Percentiles rank a stretch among this genome's conserved stretches.
Evolutionary conservation across 1,284 basidiomycete species (phyloP).

Genomic region (Moesziomyces antarcticus): DNA sequence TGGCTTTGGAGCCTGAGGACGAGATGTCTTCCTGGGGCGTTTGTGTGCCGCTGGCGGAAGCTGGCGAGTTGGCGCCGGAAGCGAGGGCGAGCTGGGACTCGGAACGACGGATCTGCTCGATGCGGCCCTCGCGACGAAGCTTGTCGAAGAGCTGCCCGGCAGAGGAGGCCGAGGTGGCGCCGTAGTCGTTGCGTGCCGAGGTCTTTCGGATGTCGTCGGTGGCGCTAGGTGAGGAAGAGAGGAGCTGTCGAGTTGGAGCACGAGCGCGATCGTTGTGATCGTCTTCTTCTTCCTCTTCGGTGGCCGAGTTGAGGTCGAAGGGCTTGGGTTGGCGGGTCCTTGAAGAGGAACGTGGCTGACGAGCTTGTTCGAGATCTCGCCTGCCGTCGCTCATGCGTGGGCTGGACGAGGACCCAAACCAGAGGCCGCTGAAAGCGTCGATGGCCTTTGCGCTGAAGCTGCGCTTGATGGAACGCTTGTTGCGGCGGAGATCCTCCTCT

Average conservation of each 20-base stretch:
- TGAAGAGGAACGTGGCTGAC: constrained; percentile 1
- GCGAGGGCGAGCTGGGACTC: constrained; percentile 43
- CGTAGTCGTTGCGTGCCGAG: constrained; percentile 25
- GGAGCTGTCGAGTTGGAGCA: not conserved
- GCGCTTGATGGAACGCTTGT: constrained; percentile 29
- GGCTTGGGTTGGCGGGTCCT: constrained; percentile 9
- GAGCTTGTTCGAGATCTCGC: constrained; percentile 33
- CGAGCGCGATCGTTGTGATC: constrained; percentile 1
- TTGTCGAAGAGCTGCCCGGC: constrained; percentile 47
- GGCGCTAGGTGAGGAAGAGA: constrained; percentile 14
- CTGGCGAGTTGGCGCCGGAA: constrained; percentile 21
- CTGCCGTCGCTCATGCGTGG: constrained; percentile 16
- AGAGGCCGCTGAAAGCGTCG: constrained; percentile 50
- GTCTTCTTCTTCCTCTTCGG: constrained; percentile 38
- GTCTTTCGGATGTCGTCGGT: not conserved
- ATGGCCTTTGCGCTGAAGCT: constrained; percentile 55
- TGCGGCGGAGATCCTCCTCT: constrained; percentile 32
- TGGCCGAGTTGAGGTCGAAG: constrained; percentile 33
- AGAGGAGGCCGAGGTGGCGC: constrained; percentile 26
- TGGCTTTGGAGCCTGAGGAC: constrained; percentile 16
- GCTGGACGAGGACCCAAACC: constrained; percentile 41
- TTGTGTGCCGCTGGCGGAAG: constrained; percentile 14
- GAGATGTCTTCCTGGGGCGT: constrained; percentile 25
- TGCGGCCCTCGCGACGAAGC: constrained; percentile 40
- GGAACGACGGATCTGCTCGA: constrained; percentile 43